phyloP scores from a whole-genome alignment of 2,329 filamentous ascomycete genomes.

The Tolypocladium sp. region DNA sequence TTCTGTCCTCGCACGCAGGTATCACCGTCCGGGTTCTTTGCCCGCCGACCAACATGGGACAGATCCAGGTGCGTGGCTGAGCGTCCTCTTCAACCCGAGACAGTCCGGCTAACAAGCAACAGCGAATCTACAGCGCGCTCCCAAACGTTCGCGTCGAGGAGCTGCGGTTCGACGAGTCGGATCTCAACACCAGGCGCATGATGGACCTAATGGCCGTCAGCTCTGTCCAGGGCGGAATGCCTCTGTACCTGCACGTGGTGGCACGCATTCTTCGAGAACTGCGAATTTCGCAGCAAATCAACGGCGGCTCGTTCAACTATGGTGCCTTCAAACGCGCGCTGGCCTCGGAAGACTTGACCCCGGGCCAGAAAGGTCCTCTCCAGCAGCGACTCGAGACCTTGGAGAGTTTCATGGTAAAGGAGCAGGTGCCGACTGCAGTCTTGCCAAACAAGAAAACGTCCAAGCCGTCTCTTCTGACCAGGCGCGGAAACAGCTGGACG shows the following conservation, averaged over 20 bases:
- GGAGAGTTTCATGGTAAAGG: slow-evolving; percentile 43
- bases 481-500: slow-evolving; percentile 8
- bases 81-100: background rate
- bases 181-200: slow-evolving; percentile 51
- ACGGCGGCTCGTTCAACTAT: slow-evolving; percentile 36
- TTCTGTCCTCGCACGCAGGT: slow-evolving; percentile 32
- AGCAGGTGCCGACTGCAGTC: slow-evolving; percentile 5
- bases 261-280: slow-evolving; percentile 48
- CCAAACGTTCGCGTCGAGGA: slow-evolving; percentile 36
- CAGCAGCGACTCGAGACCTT: slow-evolving; percentile 30
- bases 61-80: slow-evolving; percentile 21
- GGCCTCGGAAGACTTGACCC: slow-evolving; percentile 25
- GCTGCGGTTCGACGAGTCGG: slow-evolving; percentile 37
- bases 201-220: slow-evolving; percentile 49
- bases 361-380: slow-evolving; percentile 44
- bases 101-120: slow-evolving; percentile 1
- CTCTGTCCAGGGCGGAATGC: slow-evolving; percentile 25
- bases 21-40: slow-evolving; percentile 45
- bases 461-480: background rate
- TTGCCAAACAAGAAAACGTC: background rate
- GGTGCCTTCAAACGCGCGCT: slow-evolving; percentile 28
- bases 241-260: slow-evolving; percentile 50
- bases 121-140: slow-evolving; percentile 31
- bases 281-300: slow-evolving; percentile 33
- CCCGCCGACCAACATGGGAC: slow-evolving; percentile 39